Conservation (phyloP, 768 basidiomycete genomes). For the Auricularia cornea region DNA sequence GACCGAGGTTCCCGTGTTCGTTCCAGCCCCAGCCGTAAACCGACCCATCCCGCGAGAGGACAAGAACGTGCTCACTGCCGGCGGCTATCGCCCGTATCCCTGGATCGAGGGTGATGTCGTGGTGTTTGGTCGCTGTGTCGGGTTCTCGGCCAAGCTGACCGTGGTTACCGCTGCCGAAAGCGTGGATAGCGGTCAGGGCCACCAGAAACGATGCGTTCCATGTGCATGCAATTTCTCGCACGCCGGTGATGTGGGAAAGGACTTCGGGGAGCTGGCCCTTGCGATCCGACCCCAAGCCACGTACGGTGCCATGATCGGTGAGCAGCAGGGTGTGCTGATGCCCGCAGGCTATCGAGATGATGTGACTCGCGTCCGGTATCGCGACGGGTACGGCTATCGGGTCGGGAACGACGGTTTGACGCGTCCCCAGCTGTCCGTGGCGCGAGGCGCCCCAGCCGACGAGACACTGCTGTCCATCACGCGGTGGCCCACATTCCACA, state of each 20-base stretch:
- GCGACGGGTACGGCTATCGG: slow-evolving; percentile 11
- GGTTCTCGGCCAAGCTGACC: slow-evolving; percentile 55
- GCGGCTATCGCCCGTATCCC: slow-evolving; percentile 39
- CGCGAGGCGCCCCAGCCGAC: slow-evolving; percentile 79
- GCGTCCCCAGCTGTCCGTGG: slow-evolving; percentile 72
- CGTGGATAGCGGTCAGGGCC: slow-evolving; percentile 33
- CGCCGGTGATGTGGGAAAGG: slow-evolving; percentile 18
- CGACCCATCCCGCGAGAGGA: slow-evolving; percentile 20
- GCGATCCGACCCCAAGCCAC: slow-evolving; percentile 58
- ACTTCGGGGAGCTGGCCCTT: slow-evolving; percentile 52
- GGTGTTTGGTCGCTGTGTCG: slow-evolving; percentile 20
- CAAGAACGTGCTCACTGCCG: slow-evolving; percentile 81
- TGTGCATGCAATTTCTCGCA: slow-evolving; percentile 45
- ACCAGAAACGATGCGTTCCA: slow-evolving; percentile 63
- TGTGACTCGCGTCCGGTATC: slow-evolving; percentile 1
- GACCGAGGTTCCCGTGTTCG: slow-evolving; percentile 90
- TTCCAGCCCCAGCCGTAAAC: slow-evolving; percentile 97
- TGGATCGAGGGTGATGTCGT: slow-evolving; percentile 12
- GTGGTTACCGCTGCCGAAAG: slow-evolving; percentile 39
- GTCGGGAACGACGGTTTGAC: slow-evolving; percentile 3
- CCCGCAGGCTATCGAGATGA: slow-evolving; percentile 38
- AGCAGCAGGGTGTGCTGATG: slow-evolving; percentile 46
- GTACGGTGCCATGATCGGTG: slow-evolving; percentile 37
- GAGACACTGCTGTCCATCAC: slow-evolving; percentile 24
- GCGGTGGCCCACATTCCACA: slow-evolving; percentile 28